Conservation (phyloP, 768 basidiomycete species). For the Candolleomyces efflorescens region DNA sequence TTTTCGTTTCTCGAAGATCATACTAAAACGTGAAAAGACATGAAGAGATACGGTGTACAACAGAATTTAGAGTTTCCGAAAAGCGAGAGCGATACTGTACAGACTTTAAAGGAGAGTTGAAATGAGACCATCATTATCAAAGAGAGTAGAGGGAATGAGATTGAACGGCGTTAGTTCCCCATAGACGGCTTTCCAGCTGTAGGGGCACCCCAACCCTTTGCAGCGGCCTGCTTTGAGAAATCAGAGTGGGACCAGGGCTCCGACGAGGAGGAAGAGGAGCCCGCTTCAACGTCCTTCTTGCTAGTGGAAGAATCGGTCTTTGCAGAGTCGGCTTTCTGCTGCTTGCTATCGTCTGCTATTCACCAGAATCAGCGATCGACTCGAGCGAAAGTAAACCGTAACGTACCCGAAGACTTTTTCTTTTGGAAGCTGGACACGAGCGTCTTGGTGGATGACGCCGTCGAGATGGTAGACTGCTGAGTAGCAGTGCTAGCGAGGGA, state of each 20-base stretch:
- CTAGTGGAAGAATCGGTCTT: background rate
- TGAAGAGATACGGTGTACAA: no score
- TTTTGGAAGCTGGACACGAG: background rate
- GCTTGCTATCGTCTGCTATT: background rate
- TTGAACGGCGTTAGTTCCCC: conserved; percentile 6
- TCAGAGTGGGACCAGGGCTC: conserved; percentile 11
- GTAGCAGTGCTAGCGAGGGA: background rate
- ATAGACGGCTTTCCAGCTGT: conserved; percentile 19
- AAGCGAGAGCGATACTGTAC: background rate
- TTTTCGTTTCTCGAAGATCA: background rate
- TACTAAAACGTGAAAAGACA: no score
- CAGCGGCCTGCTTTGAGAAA: conserved; percentile 14
- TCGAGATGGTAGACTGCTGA: background rate
- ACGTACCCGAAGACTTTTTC: background rate
- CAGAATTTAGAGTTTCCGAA: background rate
- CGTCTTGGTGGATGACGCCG: background rate
- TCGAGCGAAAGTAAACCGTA: background rate
- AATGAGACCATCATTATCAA: no score
- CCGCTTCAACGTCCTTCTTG: background rate
- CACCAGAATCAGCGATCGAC: background rate
- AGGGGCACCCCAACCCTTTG: conserved; percentile 17
- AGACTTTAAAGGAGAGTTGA: no score
- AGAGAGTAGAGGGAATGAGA: no score
- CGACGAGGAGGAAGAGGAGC: conserved; percentile 1
- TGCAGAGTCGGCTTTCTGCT: background rate